These are phyloP conservation scores for Tephrocybe sp. DNA, from an alignment of 768 basidiomycete species.

Conservation along the genomic window DNA sequence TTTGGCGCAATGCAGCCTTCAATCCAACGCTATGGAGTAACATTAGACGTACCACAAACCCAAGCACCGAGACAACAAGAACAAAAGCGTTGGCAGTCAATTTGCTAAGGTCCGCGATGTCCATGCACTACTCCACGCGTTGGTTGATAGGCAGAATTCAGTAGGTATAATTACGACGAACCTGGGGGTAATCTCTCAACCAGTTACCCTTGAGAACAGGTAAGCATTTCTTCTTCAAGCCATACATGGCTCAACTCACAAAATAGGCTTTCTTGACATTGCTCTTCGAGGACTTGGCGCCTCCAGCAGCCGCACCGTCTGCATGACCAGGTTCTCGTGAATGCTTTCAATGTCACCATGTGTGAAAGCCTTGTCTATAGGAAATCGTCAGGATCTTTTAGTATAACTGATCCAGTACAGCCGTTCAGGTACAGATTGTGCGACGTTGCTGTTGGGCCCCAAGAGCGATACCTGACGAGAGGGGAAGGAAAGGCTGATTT, in stretches of 20 bases:
- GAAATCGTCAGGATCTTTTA: conserved; percentile 5
- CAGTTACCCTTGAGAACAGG: conserved; percentile 53
- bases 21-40: background rate
- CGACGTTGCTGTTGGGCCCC: too few species aligned
- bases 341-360: conserved; percentile 79
- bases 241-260: conserved; percentile 30
- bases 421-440: too few species aligned
- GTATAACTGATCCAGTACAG: too few species aligned
- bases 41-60: conserved; percentile 50
- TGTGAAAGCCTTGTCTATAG: conserved; percentile 65
- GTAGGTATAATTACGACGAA: conserved; percentile 16
- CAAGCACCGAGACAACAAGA: conserved; percentile 55
- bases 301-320: conserved; percentile 46
- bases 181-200: conserved; percentile 71
- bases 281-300: conserved; percentile 58
- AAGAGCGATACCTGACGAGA: too few species aligned
- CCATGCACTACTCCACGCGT: conserved; percentile 50
- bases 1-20: too few species aligned
- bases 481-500: too few species aligned
- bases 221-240: background rate
- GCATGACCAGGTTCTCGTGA: conserved; percentile 58
- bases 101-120: conserved; percentile 69
- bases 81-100: conserved; percentile 64
- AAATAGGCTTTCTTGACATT: conserved; percentile 73
- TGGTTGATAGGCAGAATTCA: conserved; percentile 1